Base-by-base conservation (phyloP, 2,329 filamentous ascomycete species). In the Cercospora canescens region DNA sequence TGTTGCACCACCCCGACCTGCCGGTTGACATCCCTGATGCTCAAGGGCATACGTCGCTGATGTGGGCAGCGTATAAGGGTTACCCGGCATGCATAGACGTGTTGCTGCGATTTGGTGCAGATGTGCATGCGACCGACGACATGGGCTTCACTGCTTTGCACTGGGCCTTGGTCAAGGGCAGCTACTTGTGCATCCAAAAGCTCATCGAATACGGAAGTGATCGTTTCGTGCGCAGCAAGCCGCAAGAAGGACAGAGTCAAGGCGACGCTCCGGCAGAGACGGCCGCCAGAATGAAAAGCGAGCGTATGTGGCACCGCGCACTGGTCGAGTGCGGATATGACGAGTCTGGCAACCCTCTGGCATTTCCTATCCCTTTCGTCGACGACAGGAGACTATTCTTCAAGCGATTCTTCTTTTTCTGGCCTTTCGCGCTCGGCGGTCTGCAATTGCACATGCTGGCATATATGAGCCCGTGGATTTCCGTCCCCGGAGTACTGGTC, bases 11-110 rank as follows among this genome's bases (percentile, higher is more conserved):
- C 76, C 74, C 76, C 16, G 93, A 95, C 76, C 95, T 99, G 67
- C 92, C 93, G 16, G 93, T 99, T 68, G 95, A 99, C 77, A 91
- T 95, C 6, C 85, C 90, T 61, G 95, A 99, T 80, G 88, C 88
- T 59, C 94, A 93, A 76, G 93, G 94, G 6, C 96, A 99, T 79
- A 98, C 95, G 1, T 91, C 90, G 67, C 85, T 99, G 67, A 99
- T 99, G 95, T 99, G 95, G 95, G 93, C 95, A 18, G 94, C 94
- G 16, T 99, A 99, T 83, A 99, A 99, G 80, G 95, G 96, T 37
- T 97, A 90, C 77, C 92, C 94, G 0, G 89, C 91, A 55, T 96
- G 93, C 73, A 94, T 98, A 56, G 95, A 98, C 76, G 79, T 98
- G 50, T 94, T 97, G 71, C 81, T 99, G 66, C 89, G 93, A 72